phyloP scores from a whole-genome alignment of 2,329 filamentous ascomycete species.

The Sarocladium strictum region DNA sequence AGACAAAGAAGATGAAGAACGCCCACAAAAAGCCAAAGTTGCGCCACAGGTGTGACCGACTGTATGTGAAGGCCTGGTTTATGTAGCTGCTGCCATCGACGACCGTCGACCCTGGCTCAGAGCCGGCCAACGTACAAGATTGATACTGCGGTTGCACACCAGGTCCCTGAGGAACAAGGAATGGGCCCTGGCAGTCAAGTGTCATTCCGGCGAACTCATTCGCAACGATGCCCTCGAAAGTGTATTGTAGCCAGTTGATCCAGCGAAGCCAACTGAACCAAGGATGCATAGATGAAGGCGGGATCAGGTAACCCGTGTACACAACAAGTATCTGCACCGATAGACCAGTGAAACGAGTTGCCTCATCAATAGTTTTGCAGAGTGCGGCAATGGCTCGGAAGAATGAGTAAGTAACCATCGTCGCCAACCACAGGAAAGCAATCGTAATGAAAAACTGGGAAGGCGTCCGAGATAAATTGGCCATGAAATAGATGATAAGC shows the following conservation, averaged over 20 bases:
- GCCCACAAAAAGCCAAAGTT: conserved; percentile 76
- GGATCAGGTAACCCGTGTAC: conserved; percentile 62
- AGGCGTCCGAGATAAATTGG: conserved; percentile 58
- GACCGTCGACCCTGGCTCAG: conserved; percentile 36
- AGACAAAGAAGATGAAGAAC: conserved; percentile 67
- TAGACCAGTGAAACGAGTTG: conserved; percentile 51
- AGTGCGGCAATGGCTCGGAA: conserved; percentile 54
- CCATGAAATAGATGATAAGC: conserved; percentile 71
- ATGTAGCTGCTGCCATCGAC: conserved; percentile 55
- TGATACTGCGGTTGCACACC: conserved; percentile 31
- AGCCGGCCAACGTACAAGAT: conserved; percentile 45
- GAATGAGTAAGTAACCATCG: conserved; percentile 50
- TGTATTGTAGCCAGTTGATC: conserved; percentile 63
- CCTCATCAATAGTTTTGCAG: conserved; percentile 56
- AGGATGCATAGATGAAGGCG: conserved; percentile 46
- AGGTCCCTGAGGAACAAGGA: conserved; percentile 48
- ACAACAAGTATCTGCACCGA: conserved; percentile 59
- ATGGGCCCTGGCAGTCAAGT: conserved; percentile 52
- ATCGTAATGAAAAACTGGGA: conserved; percentile 63
- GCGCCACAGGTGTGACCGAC: conserved; percentile 57
- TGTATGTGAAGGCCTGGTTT: conserved; percentile 46
- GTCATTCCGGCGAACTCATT: conserved; percentile 55
- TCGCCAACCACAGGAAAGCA: conserved; percentile 53
- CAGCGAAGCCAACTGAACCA: conserved; percentile 65
- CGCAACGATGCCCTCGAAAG: conserved; percentile 60